A percentile compares a stretch with the other conserved stretches of the same genome.
Conservation (phyloP, 345 rosid genomes). For the Hypericum perforatum region DNA sequence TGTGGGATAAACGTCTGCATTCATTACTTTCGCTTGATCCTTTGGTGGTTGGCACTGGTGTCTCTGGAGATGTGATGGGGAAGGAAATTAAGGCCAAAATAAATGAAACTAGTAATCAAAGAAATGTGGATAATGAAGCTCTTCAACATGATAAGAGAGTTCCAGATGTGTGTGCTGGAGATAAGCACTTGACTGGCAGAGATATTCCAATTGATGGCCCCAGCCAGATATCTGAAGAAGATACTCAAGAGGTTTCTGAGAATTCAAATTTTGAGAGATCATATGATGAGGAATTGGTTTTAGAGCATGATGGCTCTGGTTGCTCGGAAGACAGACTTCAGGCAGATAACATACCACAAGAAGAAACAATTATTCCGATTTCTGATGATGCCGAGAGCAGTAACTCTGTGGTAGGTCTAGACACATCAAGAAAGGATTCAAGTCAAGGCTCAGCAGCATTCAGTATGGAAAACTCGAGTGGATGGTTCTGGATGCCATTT, state of each 20-base stretch:
- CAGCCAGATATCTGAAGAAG: constrained; percentile 15
- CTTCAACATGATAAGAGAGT: constrained; percentile 10
- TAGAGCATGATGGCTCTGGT: constrained; percentile 8
- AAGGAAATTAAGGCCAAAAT: constrained; percentile 21
- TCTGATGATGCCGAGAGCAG: constrained; percentile 12
- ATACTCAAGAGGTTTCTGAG: constrained; percentile 24
- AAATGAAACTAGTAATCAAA: constrained; percentile 10
- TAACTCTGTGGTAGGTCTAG: constrained; percentile 18
- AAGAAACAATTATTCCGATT: constrained; percentile 31
- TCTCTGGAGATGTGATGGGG: constrained; percentile 20
- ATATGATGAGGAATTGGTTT: constrained; percentile 5
- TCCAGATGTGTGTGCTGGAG: constrained; percentile 9
- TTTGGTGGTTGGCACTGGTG: constrained; percentile 24
- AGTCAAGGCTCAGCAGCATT: constrained; percentile 27
- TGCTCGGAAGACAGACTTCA: constrained; percentile 12
- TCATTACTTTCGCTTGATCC: constrained; percentile 46
- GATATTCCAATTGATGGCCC: constrained; percentile 33
- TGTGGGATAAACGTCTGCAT: constrained; percentile 73
- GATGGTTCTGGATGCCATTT: constrained; percentile 87
- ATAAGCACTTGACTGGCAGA: constrained; percentile 24
- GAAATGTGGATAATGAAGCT: constrained; percentile 12
- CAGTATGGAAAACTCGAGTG: constrained; percentile 35
- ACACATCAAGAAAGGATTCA: constrained; percentile 19
- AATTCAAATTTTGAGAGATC: constrained; percentile 13
- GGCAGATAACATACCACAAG: constrained; percentile 16